Percentiles rank a stretch among this genome's conserved stretches.
phyloP scores from a whole-genome alignment of 1,284 basidiomycete species.

The Butyriboletus regius region DNA sequence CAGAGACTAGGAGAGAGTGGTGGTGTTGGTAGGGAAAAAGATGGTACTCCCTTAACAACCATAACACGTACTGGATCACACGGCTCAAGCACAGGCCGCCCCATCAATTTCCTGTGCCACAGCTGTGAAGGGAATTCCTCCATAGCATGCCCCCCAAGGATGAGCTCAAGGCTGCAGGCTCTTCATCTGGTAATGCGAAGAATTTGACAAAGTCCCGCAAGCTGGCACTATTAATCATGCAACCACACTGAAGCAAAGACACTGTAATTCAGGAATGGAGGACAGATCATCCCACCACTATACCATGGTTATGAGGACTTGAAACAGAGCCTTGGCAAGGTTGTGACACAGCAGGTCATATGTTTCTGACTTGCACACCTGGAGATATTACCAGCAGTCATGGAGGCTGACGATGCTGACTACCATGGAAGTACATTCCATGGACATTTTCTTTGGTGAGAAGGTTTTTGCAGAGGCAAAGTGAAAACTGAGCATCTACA shows the following conservation, averaged over 20 bases:
- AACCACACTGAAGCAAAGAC: neutral
- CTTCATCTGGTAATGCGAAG: too few species aligned
- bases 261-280: constrained; percentile 50
- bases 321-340: constrained; percentile 41
- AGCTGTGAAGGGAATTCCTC: too few species aligned
- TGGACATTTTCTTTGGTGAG: constrained; percentile 43
- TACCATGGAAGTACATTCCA: constrained; percentile 44
- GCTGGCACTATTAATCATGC: neutral
- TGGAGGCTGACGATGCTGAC: constrained; percentile 41
- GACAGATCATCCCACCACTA: constrained; percentile 57
- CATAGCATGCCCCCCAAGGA: too few species aligned
- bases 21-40: too few species aligned
- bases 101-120: too few species aligned
- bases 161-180: too few species aligned
- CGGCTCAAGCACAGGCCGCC: too few species aligned
- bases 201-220: too few species aligned
- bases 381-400: constrained; percentile 42
- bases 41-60: too few species aligned
- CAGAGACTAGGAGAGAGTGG: too few species aligned
- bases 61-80: too few species aligned
- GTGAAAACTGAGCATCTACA: constrained; percentile 36
- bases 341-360: constrained; percentile 49
- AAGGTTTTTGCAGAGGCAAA: constrained; percentile 37
- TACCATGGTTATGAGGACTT: constrained; percentile 55
- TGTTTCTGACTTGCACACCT: constrained; percentile 56